phyloP scores from a whole-genome alignment of 2,329 filamentous ascomycete genomes.

The Colletotrichum abscissum region DNA sequence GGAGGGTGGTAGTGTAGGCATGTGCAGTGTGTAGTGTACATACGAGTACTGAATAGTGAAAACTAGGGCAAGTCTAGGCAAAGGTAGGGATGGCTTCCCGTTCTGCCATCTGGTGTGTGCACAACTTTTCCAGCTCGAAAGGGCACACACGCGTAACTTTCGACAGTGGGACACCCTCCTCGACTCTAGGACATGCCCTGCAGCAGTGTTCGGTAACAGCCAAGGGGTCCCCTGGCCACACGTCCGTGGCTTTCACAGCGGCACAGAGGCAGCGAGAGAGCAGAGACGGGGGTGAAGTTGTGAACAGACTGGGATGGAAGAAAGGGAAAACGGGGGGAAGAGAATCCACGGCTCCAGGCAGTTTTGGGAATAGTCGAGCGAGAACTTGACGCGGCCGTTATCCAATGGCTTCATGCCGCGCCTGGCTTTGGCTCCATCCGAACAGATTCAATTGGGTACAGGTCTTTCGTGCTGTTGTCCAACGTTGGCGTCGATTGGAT shows the following conservation, averaged over 20 bases:
- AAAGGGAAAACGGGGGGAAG: neutral
- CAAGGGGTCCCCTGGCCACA: conserved; percentile 7
- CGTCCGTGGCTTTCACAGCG: conserved; percentile 8
- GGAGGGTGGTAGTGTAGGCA: neutral
- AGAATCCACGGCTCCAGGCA: neutral
- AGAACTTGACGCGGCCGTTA: conserved; percentile 18
- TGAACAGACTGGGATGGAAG: neutral
- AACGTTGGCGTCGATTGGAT: conserved; percentile 23
- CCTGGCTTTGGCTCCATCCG: conserved; percentile 3
- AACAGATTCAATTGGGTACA: conserved; percentile 1
- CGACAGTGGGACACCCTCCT: neutral
- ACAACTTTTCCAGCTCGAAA: conserved; percentile 12
- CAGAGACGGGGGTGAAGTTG: neutral
- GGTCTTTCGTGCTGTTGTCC: neutral
- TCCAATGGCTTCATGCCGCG: conserved; percentile 31
- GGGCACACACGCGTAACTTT: neutral
- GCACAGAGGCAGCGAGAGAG: neutral
- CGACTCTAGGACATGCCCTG: conserved; percentile 3
- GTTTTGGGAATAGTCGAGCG: conserved; percentile 21
- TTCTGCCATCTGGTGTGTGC: conserved; percentile 21
- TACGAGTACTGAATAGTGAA: neutral
- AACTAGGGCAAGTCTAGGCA: neutral
- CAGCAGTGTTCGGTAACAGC: conserved; percentile 13
- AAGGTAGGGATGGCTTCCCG: conserved; percentile 10
- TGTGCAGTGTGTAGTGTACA: neutral